A percentile compares a stretch with the other conserved stretches of the same genome.
Evolutionary conservation across 1,284 basidiomycete species (phyloP).

Genomic region (Meripilus lineatus): DNA sequence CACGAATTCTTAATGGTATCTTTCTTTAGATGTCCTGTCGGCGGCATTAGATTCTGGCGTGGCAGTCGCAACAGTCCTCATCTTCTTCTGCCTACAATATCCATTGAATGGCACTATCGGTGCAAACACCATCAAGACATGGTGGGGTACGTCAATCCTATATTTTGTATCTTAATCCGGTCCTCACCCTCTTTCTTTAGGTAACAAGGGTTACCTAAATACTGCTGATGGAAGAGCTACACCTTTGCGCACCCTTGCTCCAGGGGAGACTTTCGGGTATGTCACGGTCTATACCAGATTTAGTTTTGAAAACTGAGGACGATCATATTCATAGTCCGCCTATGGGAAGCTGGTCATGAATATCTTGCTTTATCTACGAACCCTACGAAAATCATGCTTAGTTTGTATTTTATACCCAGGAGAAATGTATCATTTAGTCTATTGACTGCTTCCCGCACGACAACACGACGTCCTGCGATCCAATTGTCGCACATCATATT

Average conservation of each 20-base stretch:
- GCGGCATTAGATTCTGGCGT: slow-evolving; percentile 51
- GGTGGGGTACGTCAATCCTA: slow-evolving; percentile 45
- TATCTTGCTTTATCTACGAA: no score
- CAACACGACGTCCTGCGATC: no score
- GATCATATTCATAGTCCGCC: slow-evolving; percentile 5
- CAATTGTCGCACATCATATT: no score
- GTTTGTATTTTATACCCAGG: no score
- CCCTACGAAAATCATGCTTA: no score
- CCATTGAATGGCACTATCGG: slow-evolving; percentile 46
- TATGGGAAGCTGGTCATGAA: slow-evolving; percentile 5
- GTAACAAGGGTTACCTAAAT: slow-evolving; percentile 13
- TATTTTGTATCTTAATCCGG: background rate
- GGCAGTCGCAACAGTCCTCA: slow-evolving; percentile 40
- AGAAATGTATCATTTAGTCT: no score
- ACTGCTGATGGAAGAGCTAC: slow-evolving; percentile 12
- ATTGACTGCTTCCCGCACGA: no score
- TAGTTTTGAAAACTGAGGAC: background rate
- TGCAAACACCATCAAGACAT: slow-evolving; percentile 32
- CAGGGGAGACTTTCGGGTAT: slow-evolving; percentile 11
- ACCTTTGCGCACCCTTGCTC: slow-evolving; percentile 5
- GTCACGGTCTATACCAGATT: slow-evolving; percentile 2
- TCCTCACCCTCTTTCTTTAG: background rate
- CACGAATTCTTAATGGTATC: background rate
- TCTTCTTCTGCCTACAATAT: slow-evolving; percentile 45
- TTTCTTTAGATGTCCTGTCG: slow-evolving; percentile 42